Evolutionary conservation across 257 asterid genomes (phyloP), one percentile per base, ranked within the genome.

Genomic region (Jasminum sambac): DNA sequence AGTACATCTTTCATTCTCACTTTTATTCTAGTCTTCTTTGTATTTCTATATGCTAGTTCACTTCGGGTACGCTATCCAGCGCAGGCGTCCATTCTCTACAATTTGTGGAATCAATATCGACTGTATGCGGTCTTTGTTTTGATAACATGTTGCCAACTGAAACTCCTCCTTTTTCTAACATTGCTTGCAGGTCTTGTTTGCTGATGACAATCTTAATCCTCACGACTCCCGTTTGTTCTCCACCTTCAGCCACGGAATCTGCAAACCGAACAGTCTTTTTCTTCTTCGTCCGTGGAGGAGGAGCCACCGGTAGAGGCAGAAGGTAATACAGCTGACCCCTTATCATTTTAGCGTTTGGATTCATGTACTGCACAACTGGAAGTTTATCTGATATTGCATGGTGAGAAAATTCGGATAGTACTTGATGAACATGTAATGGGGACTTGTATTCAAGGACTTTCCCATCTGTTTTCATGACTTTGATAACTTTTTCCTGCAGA

Each of bases 161-260:
- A 74, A 80, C 81, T 38, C 84, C 84, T 63, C 81, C 93, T 67
- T 83, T 72, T 68, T 60, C 73, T 8, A 89, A 64, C 69, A 91
- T 82, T n/a, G 79, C 90, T 77, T 80, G 85, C 74, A 89, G 83
- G 74, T 89, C 89, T 67, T 86, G 81, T 82, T 87, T 91, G 36
- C 85, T 80, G 79, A 91, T 84, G 57, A 91, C 77, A 30, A 91
- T 73, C 90, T 91, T 91, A 66, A 91, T 84, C 79, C 95, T 84
- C 78, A 86, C 78, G 2, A 80, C 88, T 26, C 83, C 86, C 38
- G 73, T 57, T 13, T 60, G 67, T 68, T 68, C 72, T 24, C 61
- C 78, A 37, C 61, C 83, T 43, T 84, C 82, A 42, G 64, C 69
- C 2, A 76, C 76, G 7, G 79, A 79, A 5, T 86, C 88, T 25